Conservation (phyloP, 352 stramenopile genomes). For the Phytophthora pistaciae region DNA sequence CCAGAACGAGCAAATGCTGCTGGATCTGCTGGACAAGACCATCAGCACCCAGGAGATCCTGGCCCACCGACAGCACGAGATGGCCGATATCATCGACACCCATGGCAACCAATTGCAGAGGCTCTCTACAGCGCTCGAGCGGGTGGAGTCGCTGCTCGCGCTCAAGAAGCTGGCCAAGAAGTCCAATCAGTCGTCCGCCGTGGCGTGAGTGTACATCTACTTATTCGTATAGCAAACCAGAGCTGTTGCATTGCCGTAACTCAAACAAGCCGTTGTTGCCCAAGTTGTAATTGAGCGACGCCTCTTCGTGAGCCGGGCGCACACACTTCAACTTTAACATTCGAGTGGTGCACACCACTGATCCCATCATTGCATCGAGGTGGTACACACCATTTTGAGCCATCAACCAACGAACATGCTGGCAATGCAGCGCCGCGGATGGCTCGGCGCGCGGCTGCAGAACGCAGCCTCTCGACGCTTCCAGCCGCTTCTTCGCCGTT, state of each 20-base stretch:
- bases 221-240: neutral
- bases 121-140: conserved; percentile 76
- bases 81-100: conserved; percentile 72
- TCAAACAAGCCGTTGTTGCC: neutral
- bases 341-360: neutral
- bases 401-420: conserved; percentile 15
- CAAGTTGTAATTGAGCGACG: no score
- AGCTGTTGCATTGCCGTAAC: neutral
- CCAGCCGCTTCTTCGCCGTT: neutral
- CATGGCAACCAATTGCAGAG: conserved; percentile 70
- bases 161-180: conserved; percentile 10
- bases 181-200: neutral
- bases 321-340: conserved; percentile 9
- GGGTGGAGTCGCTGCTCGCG: conserved; percentile 65
- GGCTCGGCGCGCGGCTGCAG: conserved; percentile 6
- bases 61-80: conserved; percentile 77
- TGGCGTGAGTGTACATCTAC: neutral
- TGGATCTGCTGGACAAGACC: conserved; percentile 81
- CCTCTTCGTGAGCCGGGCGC: conserved; percentile 10
- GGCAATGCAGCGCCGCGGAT: conserved; percentile 7
- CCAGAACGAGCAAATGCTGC: conserved; percentile 75
- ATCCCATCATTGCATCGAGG: neutral
- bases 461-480: neutral
- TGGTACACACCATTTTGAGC: neutral
- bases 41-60: conserved; percentile 84